Evolutionary conservation across 352 stramenopile genomes (phyloP), one percentile per base, ranked within the genome.

Genomic region (Pythium scleroteichum): DNA sequence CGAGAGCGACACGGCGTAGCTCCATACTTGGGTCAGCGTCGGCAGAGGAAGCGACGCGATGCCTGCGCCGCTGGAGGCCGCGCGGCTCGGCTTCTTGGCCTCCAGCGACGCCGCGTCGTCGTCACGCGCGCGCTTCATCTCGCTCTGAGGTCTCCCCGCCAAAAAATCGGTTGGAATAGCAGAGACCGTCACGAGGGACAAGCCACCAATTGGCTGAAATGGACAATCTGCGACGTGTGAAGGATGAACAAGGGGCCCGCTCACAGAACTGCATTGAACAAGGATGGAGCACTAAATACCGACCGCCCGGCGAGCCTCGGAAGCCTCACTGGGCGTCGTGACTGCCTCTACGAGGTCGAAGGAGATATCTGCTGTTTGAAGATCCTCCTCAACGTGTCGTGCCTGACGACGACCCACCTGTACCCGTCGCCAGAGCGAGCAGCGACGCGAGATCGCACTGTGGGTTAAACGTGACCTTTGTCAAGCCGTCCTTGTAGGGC

Each of bases 361-460:
- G 29, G 29, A 5, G 29, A 35, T 35, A 5, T 35, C 10, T 35
- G 29, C 10, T 5, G 29, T 10, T 35, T 10, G 10, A 35, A 35
- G 29, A 35, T 35, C n/a, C n/a, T n/a, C n/a, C n/a, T 35, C 29
- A 10, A 35, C 29, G 29, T 10, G 5, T 10, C 5, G 5, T 10
- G 5, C 29, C 5, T 35, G 5, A 35, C 29, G 29, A 35, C 29
- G 29, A 10, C 5, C 5, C 10, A 35, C 29, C 29, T 10, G 29
- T 10, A 13, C 38, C 38, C 7, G 13, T 44, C 38, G 38, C 13
- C 17, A 44, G 38, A 44, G 48, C 39, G n/a, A 58, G 35, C 22
- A 58, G 51, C 33, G 55, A 53, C 8, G 48, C 32, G 14, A 75
- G 62, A 57, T 73, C 57, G 41, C 65, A 74, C 47, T 62, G 41